Evolutionary conservation across 2,329 filamentous ascomycete genomes (phyloP).

Genomic region (Diaporthe helianthi): DNA sequence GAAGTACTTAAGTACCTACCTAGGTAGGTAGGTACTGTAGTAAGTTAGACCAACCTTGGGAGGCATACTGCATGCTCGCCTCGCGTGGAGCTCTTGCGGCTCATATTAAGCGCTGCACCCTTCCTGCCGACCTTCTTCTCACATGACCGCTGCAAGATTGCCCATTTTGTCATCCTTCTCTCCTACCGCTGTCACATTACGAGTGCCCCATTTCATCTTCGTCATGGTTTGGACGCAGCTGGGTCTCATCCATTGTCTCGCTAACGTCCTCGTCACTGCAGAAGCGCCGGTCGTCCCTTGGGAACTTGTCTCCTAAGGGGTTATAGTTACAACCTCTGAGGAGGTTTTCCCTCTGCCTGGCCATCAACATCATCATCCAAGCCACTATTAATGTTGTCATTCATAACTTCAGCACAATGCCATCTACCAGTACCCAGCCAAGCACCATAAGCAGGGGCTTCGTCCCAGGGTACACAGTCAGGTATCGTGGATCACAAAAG

Average conservation of each 20-base stretch:
- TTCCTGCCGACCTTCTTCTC: neutral
- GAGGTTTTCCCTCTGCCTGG: neutral
- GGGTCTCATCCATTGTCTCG: neutral
- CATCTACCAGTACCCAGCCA: neutral
- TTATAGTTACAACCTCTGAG: no score
- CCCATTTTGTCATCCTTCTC: neutral
- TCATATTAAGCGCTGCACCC: neutral
- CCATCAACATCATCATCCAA: neutral
- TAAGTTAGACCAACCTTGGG: neutral
- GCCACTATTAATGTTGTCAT: neutral
- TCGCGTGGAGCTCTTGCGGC: neutral
- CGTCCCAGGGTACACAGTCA: slow-evolving; percentile 10
- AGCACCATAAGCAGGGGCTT: slow-evolving; percentile 11
- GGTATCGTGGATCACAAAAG: slow-evolving; percentile 22
- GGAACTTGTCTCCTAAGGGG: no score
- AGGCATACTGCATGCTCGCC: neutral
- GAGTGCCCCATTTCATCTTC: neutral
- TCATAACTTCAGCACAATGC: neutral
- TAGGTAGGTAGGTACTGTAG: no score
- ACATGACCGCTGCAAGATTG: neutral
- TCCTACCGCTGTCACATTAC: neutral
- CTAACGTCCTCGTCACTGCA: neutral
- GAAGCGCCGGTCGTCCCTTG: no score
- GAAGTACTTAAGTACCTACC: no score
- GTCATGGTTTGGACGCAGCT: neutral